Evolutionary conservation across 257 asterid species (phyloP).

Genomic region (Solanum medicagineum): DNA sequence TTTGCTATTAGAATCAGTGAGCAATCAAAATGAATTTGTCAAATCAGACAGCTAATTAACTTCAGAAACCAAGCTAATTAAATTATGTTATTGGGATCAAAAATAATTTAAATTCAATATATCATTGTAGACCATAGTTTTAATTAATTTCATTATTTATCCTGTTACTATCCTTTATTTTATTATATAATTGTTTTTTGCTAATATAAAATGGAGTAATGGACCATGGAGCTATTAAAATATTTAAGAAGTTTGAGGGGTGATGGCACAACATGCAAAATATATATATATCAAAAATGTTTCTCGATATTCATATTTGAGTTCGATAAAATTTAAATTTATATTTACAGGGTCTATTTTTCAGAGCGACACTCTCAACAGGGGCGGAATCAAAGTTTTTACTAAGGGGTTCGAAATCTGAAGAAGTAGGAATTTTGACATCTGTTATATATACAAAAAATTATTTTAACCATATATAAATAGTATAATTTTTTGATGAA

Average conservation of each 20-base stretch:
- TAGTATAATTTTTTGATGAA: too few relatives aligned
- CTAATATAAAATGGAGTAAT: not conserved
- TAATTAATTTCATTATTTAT: not conserved
- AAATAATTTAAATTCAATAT: not conserved
- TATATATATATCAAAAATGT: too few relatives aligned
- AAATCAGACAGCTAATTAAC: not conserved
- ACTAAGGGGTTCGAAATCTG: too few relatives aligned
- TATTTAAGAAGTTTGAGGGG: not conserved
- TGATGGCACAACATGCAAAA: not conserved
- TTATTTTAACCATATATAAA: too few relatives aligned
- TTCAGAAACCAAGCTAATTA: not conserved
- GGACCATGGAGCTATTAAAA: not conserved
- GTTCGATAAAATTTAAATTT: not conserved
- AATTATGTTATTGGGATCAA: not conserved
- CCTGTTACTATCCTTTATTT: not conserved
- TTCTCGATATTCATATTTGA: not conserved
- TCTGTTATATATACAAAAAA: too few relatives aligned
- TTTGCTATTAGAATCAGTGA: not conserved
- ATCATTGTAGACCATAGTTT: not conserved
- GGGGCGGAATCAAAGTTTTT: too few relatives aligned
- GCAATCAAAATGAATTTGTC: not conserved
- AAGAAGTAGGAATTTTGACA: too few relatives aligned
- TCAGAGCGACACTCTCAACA: fast-evolving
- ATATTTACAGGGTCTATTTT: fast-evolving
- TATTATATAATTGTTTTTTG: not conserved